Evolutionary conservation across 192 early-diverging fungal species (phyloP).

Genomic region (Coemansia sp.): DNA sequence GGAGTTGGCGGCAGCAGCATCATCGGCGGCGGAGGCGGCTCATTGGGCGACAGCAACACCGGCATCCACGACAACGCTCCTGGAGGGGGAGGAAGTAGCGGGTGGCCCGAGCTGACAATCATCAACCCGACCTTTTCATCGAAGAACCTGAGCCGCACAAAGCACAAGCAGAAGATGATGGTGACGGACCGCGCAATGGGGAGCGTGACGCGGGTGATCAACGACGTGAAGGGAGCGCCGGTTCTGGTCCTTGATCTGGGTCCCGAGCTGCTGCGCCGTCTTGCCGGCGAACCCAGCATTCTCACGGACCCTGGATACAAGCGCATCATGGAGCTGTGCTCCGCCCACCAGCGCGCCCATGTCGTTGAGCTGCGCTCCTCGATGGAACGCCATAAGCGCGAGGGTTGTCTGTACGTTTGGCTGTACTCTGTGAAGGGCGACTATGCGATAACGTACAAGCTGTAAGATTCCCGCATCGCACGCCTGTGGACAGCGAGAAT

Average conservation of each 20-base stretch:
- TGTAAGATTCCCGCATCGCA: conserved; percentile 9
- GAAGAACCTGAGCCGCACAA: conserved; percentile 37
- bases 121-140: conserved; percentile 37
- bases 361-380: conserved; percentile 56
- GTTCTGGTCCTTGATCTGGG: conserved; percentile 69
- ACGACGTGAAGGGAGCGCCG: conserved; percentile 59
- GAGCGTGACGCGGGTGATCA: conserved; percentile 58
- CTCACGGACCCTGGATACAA: conserved; percentile 66
- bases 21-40: conserved; percentile 6
- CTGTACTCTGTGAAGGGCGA: conserved; percentile 72
- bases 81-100: conserved; percentile 31
- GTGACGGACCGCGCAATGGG: conserved; percentile 55
- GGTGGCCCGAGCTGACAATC: conserved; percentile 29
- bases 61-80: conserved; percentile 32
- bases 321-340: conserved; percentile 57
- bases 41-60: conserved; percentile 22
- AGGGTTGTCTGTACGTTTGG: conserved; percentile 62
- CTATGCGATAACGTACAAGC: conserved; percentile 60
- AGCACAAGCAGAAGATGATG: conserved; percentile 38
- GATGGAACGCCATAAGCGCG: conserved; percentile 37
- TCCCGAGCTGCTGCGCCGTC: conserved; percentile 56
- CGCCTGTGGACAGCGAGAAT: too few species aligned
- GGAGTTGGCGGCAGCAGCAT: not conserved
- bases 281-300: conserved; percentile 62
- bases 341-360: conserved; percentile 57